phyloP scores from a whole-genome alignment of 805 yeast species.

The Kazachstania kunashirensis region DNA sequence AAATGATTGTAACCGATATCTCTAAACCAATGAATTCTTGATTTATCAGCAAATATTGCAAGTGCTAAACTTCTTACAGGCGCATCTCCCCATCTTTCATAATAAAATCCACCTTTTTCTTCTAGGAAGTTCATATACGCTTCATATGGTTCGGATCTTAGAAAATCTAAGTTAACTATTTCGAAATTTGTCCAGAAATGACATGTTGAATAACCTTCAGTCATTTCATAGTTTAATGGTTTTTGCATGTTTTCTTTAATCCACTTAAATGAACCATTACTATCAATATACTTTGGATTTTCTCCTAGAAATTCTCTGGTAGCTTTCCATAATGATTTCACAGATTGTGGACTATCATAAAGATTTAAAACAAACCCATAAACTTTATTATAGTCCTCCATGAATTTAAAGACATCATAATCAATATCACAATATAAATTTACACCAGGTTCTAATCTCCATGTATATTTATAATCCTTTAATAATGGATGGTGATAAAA shows the following conservation, averaged over 20 bases:
- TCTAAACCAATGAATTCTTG: constrained; percentile 73
- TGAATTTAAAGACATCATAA: constrained; percentile 69
- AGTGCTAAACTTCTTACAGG: constrained; percentile 78
- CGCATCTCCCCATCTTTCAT: constrained; percentile 92
- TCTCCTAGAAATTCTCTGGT: constrained; percentile 53
- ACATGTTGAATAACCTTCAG: constrained; percentile 48
- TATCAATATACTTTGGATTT: constrained; percentile 44
- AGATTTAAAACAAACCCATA: constrained; percentile 73
- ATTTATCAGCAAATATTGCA: constrained; percentile 58
- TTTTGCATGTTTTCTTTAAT: constrained; percentile 47
- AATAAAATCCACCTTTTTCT: constrained; percentile 67
- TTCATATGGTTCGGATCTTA: constrained; percentile 55
- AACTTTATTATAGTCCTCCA: constrained; percentile 62
- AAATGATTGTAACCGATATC: constrained; percentile 71
- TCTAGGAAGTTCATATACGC: constrained; percentile 58
- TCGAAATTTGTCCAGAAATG: constrained; percentile 92
- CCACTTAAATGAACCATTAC: constrained; percentile 55
- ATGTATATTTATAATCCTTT: constrained; percentile 68
- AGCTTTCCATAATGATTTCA: constrained; percentile 66
- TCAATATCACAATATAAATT: constrained; percentile 65
- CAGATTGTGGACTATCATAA: constrained; percentile 60
- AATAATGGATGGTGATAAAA: constrained; percentile 65
- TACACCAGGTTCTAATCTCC: constrained; percentile 88
- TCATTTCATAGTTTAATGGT: constrained; percentile 36
- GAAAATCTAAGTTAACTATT: constrained; percentile 76